Evolutionary conservation across 768 basidiomycete genomes (phyloP).

Genomic region (Zangia roseola): DNA sequence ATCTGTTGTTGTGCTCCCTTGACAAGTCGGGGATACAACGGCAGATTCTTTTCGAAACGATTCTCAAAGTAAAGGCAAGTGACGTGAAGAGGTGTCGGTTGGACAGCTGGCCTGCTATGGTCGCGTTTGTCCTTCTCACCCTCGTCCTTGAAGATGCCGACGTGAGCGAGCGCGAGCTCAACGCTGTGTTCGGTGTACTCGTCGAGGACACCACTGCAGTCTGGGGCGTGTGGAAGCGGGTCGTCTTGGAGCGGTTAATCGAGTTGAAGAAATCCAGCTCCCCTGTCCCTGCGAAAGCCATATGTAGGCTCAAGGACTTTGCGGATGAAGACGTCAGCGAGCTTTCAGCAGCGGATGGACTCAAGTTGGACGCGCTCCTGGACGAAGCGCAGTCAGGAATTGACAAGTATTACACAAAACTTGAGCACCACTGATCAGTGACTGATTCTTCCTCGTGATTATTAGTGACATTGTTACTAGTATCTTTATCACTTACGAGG

Average conservation of each 20-base stretch:
- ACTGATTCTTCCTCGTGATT: no score
- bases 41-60: not conserved
- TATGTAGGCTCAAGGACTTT: not conserved
- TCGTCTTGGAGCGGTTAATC: not conserved
- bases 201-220: conserved; percentile 2
- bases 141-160: conserved; percentile 5
- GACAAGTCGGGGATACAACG: conserved; percentile 25
- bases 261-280: not conserved
- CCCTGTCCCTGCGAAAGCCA: no score
- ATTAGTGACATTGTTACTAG: no score
- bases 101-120: conserved; percentile 12
- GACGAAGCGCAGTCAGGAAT: conserved; percentile 1
- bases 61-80: not conserved
- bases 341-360: not conserved
- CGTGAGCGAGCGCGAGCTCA: not conserved
- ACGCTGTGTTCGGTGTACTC: not conserved
- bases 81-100: not conserved
- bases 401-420: not conserved
- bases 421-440: no score
- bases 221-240: conserved; percentile 4
- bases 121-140: conserved; percentile 9
- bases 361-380: not conserved
- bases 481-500: no score
- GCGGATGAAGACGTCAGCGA: not conserved
- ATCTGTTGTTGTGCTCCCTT: conserved; percentile 31